Base-by-base conservation (phyloP, 371 early-diverging fungal species). In the Parasitella parasitica region DNA sequence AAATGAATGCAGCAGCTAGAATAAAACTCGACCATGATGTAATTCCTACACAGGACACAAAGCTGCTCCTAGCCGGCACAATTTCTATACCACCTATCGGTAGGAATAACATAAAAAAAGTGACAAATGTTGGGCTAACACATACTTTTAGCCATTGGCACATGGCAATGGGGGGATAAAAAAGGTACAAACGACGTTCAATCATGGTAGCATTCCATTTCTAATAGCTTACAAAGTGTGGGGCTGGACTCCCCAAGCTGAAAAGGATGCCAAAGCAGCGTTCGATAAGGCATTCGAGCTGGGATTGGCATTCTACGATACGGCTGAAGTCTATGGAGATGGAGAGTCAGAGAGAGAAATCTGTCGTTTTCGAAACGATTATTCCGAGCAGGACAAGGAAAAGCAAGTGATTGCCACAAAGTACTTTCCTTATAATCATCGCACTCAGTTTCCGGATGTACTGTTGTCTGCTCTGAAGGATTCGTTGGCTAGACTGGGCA, bases 321-420 rank as follows among this genome's bases (percentile, higher is more conserved):
- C 79, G 16, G 86, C 86, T 41, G 85, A 86, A 43, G 59, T 79
- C 2, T 86, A 86, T 59, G 82, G 84, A 15, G 63, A 71, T 5
- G 86, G 86, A 15, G 82, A 82, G 56, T 83, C 84, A 2, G 86
- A 86, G 51, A 71, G 60, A 6, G 75, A 79, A 41, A 77, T 85
- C 18, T 61, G 68, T 2, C 54, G 70, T 2, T 74, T 82, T 56
- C 71, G 69, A 11, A 50, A 66, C 46, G 26, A 46, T 0, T 75
- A 67, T 37, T 54, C 57, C 9, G 57, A 66, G 20, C 75, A 64
- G 24, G 63, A 73, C 8, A 54, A 54, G 13, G 18, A 43, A 8
- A 43, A 72, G 16, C 69, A 73, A 24, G 55, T 84, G 16, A 66
- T 86, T 60, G 84, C 86, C 15, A 85, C 85, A 15, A 86, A 86